Base-by-base conservation (phyloP, 371 early-diverging fungal genomes). In the Fennellomyces sp. region DNA sequence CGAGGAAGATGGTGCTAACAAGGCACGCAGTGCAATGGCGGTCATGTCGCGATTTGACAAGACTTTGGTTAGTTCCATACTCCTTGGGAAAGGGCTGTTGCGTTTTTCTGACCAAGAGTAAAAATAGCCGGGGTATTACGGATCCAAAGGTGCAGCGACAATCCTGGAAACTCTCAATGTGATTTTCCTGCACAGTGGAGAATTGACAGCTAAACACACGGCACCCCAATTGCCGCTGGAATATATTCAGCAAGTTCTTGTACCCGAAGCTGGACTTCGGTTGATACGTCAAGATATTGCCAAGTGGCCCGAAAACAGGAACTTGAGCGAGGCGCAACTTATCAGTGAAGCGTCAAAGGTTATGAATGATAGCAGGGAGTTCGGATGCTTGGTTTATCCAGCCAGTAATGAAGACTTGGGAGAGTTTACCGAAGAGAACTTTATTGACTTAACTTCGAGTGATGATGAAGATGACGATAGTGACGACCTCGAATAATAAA, bases 91-190 rank as follows among this genome's bases (percentile, higher is more conserved):
- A 33, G 5, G 8, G n/a, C n/a, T n/a, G n/a, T n/a, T n/a, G n/a
- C 17, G 17, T 39, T 39, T 13, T 39, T 11, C 17, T 13, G 13
- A 39, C 17, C 13, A 13, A 39, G 17, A 11, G 13, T n/a, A 39
- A 38, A 45, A 45, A 41, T 42, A 88, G 83, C 85, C 86, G 17
- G 88, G 88, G 5, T 88, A 88, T 53, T 88, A 88, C 71, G 88
- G 88, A 11, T 66, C 81, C 17, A 78, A 80, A 58, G 83, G 86
- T 0, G 62, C 76, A 5, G 72, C 65, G 5, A 60, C 49, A 15
- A 70, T 88, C 3, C 70, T 76, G 45, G 75, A 76, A 41, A 59
- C 61, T 2, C 65, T 87, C 25, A 66, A 51, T 2, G 27, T 30
- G 11, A 27, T 78, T 53, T 83, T 78, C 47, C 45, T 82, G 5